These are phyloP conservation scores for Pelargonium nanum DNA, from an alignment of 345 rosid genomes.

Conservation along the genomic window DNA sequence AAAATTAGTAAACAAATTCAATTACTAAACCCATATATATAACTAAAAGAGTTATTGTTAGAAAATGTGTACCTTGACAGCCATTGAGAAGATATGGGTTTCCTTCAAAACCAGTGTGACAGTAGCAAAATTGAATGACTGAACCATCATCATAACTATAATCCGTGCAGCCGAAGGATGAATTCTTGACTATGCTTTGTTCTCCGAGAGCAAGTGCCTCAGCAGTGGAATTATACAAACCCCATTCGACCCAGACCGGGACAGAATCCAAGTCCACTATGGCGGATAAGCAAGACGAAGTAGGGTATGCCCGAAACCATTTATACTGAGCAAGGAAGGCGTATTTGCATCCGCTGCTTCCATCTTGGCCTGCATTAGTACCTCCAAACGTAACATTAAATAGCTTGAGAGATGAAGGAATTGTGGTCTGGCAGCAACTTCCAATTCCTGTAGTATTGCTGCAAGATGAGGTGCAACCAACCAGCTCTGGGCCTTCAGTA, in stretches of 20 bases:
- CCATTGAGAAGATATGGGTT: neutral
- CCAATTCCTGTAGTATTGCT: neutral
- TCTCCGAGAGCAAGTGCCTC: neutral
- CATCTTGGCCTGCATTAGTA: neutral
- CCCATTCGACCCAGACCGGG: neutral
- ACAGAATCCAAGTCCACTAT: neutral
- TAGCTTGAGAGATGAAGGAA: neutral
- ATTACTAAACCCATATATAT: neutral
- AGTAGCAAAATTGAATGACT: neutral
- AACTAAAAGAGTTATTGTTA: no score
- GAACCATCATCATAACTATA: neutral
- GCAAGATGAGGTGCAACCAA: neutral
- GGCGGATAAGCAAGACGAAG: neutral
- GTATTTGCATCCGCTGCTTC: neutral
- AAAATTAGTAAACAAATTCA: neutral
- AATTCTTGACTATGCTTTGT: neutral
- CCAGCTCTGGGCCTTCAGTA: neutral
- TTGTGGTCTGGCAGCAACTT: neutral
- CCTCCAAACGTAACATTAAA: neutral
- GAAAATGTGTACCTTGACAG: neutral
- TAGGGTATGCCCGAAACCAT: neutral
- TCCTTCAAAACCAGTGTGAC: neutral
- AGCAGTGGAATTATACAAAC: neutral
- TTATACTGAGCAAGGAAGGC: neutral
- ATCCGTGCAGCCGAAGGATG: neutral